phyloP scores from a whole-genome alignment of 2,329 filamentous ascomycete genomes.

The Claviceps digitariae region DNA sequence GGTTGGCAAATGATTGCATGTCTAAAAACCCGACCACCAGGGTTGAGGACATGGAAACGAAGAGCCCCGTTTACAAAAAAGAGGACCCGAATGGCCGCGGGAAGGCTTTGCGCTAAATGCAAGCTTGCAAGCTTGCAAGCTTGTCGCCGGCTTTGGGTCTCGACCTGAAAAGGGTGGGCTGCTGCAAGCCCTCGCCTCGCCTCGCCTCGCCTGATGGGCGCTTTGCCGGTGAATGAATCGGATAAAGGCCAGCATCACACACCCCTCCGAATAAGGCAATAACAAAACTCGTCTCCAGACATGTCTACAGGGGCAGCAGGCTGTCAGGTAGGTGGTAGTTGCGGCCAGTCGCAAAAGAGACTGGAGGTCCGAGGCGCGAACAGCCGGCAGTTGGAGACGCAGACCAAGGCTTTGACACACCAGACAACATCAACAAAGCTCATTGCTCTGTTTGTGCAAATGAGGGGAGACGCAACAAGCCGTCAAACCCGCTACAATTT shows the following conservation, averaged over 20 bases:
- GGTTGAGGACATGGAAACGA: neutral
- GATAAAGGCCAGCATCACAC: conserved; percentile 3
- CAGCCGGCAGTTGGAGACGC: no score
- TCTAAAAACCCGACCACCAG: neutral
- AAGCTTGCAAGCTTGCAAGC: no score
- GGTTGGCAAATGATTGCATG: neutral
- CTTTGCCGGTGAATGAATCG: conserved; percentile 4
- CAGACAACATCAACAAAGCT: no score
- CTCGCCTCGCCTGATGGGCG: neutral
- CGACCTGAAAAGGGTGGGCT: neutral
- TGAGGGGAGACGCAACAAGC: no score
- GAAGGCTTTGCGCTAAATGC: no score
- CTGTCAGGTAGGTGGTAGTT: neutral
- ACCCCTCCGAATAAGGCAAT: neutral
- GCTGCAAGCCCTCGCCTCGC: neutral
- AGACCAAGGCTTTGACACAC: no score
- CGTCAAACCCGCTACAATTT: no score
- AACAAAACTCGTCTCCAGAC: no score
- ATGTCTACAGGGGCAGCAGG: neutral
- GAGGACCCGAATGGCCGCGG: neutral
- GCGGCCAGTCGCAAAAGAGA: neutral
- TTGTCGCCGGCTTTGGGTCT: neutral
- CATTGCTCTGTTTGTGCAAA: no score
- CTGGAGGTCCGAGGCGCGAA: neutral
- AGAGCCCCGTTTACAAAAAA: neutral